Evolutionary conservation across 1,139 yeast species (phyloP), one percentile per base, ranked within the genome.

Genomic region (Pichia sp.): DNA sequence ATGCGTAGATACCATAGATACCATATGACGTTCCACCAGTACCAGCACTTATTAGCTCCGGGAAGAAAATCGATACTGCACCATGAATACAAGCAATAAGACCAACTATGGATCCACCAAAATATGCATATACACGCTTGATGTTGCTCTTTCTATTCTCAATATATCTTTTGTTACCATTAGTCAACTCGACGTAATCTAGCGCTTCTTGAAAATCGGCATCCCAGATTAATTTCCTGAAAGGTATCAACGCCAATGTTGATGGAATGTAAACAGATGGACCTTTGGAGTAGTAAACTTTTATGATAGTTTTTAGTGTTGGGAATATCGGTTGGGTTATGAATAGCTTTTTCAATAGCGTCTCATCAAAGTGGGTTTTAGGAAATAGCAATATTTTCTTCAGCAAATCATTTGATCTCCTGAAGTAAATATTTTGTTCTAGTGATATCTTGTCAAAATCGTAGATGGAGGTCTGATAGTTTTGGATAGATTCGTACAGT

Each of bases 181-280:
- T 80, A 0, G 93, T 83, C 50, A 77, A 64, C 60, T 85, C 89
- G 34, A 87, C 75, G 45, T 85, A 67, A 50, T 74, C 75, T 45
- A 86, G 69, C 0, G 90, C 88, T 48, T 74, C 73, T 42, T 75
- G 73, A 56, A 85, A 75, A 54, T 85, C 84, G 1, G 83, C 87
- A 58, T 80, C 75, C 69, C 77, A 84, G 1, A 86, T 69, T 6
- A 84, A 75, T 47, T 76, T 69, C 23, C 93, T 71, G 57, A 87
- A 79, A 0, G 92, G 87, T 29, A 86, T 77, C 69, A 85, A 71
- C 1, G 87, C 84, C 2, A 75, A 67, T 0, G 72, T 70, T 53
- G 72, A 72, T 13, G 77, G 75, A 4, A 85, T 72, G 31, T 61
- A 62, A 0, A 62, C 61, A 0, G 60, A 54, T 0, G 79, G 75